A percentile compares a stretch with the other conserved stretches of the same genome.
phyloP scores from a whole-genome alignment of 352 stramenopile species.

The Pythium volutum region DNA sequence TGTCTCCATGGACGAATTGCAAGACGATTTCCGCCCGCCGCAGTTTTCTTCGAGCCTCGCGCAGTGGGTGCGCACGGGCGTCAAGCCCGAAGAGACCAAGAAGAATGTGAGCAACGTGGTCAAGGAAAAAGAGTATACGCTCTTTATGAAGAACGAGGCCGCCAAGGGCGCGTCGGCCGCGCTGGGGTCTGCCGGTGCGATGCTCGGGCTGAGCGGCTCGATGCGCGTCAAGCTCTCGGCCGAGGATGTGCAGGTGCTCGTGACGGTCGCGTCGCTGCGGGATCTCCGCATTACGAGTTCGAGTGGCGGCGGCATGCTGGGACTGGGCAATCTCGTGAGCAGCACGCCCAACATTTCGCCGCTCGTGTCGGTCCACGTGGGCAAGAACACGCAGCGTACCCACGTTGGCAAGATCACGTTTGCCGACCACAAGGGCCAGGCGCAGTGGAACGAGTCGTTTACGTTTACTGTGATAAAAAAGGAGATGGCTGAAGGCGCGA shows the following conservation, averaged over 20 bases:
- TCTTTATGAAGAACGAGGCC: slow-evolving; percentile 54
- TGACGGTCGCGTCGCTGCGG: slow-evolving; percentile 55
- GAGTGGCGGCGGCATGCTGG: slow-evolving; percentile 62
- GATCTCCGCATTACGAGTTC: slow-evolving; percentile 66
- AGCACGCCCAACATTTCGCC: slow-evolving; percentile 76
- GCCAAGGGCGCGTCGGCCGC: slow-evolving; percentile 23
- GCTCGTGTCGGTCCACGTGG: slow-evolving; percentile 75
- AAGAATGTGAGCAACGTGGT: slow-evolving; percentile 81
- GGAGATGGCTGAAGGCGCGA: slow-evolving; percentile 39
- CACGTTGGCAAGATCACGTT: slow-evolving; percentile 72
- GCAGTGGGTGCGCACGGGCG: slow-evolving; percentile 77
- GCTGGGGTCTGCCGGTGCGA: slow-evolving; percentile 26
- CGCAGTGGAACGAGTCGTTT: slow-evolving; percentile 79
- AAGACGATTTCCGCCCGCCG: slow-evolving; percentile 73
- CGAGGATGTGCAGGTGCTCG: slow-evolving; percentile 66
- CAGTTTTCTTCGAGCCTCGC: slow-evolving; percentile 71
- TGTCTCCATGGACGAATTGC: slow-evolving; percentile 66
- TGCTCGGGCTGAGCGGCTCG: slow-evolving; percentile 16
- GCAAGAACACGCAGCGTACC: slow-evolving; percentile 62
- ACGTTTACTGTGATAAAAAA: slow-evolving; percentile 64
- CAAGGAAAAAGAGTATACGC: slow-evolving; percentile 73
- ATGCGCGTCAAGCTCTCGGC: slow-evolving; percentile 29
- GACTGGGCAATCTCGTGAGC: slow-evolving; percentile 70
- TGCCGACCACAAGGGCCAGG: slow-evolving; percentile 46
- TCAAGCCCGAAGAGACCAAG: slow-evolving; percentile 74